Percentiles rank a stretch among this genome's conserved stretches.
These are phyloP conservation scores for Purshia tridentata DNA, from an alignment of 306 rosid genomes.

Conservation along the genomic window DNA sequence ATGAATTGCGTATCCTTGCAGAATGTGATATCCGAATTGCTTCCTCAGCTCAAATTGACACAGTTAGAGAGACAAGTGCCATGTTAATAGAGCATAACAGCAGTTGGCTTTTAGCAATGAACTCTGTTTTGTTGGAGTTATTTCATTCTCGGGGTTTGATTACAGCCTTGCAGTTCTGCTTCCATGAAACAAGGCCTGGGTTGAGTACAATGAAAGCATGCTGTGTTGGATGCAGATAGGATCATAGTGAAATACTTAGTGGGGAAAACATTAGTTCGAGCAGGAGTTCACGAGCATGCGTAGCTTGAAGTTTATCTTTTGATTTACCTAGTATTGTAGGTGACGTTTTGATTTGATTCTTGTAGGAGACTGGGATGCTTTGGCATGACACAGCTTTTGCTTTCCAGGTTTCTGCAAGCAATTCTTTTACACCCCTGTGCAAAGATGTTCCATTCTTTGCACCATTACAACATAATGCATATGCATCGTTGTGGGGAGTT, in stretches of 20 bases:
- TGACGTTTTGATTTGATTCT: conserved; percentile 16
- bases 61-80: conserved; percentile 47
- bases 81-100: conserved; percentile 35
- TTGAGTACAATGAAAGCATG: neutral
- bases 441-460: conserved; percentile 30
- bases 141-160: conserved; percentile 19
- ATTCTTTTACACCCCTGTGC: conserved; percentile 9
- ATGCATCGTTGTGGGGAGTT: neutral
- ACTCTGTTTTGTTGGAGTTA: conserved; percentile 1
- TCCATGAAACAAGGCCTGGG: neutral
- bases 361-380: conserved; percentile 13
- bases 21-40: conserved; percentile 67
- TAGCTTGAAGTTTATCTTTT: neutral
- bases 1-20: conserved; percentile 47
- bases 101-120: conserved; percentile 21
- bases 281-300: conserved; percentile 11
- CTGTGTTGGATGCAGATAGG: conserved; percentile 17
- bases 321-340: conserved; percentile 9
- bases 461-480: conserved; percentile 19
- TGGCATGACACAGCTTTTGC: conserved; percentile 23
- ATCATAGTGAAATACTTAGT: conserved; percentile 15
- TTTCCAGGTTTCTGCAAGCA: conserved; percentile 13
- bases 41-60: conserved; percentile 56
- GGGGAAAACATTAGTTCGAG: conserved; percentile 22
- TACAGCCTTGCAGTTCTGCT: conserved; percentile 25